Evolutionary conservation across 148 eudicot genomes (phyloP).

Genomic region (Arctostaphylos glauca): DNA sequence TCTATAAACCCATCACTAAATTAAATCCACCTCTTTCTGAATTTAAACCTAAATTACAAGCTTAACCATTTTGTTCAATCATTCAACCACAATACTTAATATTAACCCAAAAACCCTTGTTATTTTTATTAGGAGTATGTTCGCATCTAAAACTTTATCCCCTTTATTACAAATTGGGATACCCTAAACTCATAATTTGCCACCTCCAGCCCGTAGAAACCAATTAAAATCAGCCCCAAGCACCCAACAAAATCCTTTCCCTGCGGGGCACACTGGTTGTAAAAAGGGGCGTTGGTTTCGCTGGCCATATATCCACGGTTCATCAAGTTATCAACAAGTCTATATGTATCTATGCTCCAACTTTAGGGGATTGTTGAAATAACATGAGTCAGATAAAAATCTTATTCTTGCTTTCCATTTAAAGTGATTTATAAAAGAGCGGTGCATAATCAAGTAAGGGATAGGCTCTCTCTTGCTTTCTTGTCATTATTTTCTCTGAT

Average conservation of each 20-base stretch:
- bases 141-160: not conserved
- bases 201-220: not conserved
- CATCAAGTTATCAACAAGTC: not conserved
- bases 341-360: not conserved
- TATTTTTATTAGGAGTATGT: not conserved
- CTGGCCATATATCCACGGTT: not conserved
- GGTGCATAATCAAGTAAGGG: not conserved
- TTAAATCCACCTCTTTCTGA: not conserved
- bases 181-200: not conserved
- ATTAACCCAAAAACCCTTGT: constrained; percentile 3
- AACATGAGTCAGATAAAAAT: not conserved
- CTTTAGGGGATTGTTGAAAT: not conserved
- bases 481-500: not conserved
- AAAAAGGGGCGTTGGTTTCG: not conserved
- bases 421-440: not conserved
- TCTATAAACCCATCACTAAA: not conserved
- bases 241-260: not conserved
- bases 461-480: not conserved
- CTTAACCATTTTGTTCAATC: not conserved
- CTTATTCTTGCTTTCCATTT: not conserved
- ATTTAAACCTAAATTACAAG: not conserved
- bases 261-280: not conserved
- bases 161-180: not conserved
- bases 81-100: not conserved
- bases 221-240: too few species aligned